Percentiles rank a stretch among this genome's conserved stretches.
These are phyloP conservation scores for Dendrothele bispora DNA, from an alignment of 768 basidiomycete species.

Conservation along the genomic window DNA sequence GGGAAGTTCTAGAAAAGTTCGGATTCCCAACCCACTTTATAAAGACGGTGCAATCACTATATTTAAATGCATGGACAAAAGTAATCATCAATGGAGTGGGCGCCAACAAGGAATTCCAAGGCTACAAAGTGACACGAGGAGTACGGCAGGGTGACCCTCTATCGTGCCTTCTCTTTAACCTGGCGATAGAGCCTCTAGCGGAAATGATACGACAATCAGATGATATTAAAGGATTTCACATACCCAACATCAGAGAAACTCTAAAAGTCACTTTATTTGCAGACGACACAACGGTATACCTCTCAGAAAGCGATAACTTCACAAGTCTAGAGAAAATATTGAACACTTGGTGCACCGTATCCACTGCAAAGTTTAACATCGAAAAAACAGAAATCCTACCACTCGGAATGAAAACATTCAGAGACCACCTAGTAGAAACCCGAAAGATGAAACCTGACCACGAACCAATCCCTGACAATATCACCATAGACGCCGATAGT, in stretches of 20 bases:
- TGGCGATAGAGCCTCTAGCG: conserved; percentile 20
- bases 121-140: conserved; percentile 18
- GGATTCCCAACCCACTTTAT: conserved; percentile 11
- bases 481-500: background rate
- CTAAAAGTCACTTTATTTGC: conserved; percentile 23
- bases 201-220: conserved; percentile 16
- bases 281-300: conserved; percentile 24
- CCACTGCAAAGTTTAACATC: conserved; percentile 17
- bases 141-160: conserved; percentile 29
- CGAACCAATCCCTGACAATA: background rate
- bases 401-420: conserved; percentile 13
- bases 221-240: conserved; percentile 15
- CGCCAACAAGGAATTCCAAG: conserved; percentile 11
- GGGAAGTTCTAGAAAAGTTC: background rate
- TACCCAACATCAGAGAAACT: conserved; percentile 8
- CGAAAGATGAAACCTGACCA: background rate
- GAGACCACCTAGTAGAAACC: background rate
- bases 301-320: conserved; percentile 8
- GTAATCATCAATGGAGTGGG: conserved; percentile 27
- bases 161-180: conserved; percentile 27
- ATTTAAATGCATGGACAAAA: conserved; percentile 14
- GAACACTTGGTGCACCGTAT: conserved; percentile 10
- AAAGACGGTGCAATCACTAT: conserved; percentile 15
- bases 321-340: conserved; percentile 1
- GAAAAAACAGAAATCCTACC: conserved; percentile 22